Conservation (phyloP, 768 basidiomycete species). For the Boletus rex-veris region DNA sequence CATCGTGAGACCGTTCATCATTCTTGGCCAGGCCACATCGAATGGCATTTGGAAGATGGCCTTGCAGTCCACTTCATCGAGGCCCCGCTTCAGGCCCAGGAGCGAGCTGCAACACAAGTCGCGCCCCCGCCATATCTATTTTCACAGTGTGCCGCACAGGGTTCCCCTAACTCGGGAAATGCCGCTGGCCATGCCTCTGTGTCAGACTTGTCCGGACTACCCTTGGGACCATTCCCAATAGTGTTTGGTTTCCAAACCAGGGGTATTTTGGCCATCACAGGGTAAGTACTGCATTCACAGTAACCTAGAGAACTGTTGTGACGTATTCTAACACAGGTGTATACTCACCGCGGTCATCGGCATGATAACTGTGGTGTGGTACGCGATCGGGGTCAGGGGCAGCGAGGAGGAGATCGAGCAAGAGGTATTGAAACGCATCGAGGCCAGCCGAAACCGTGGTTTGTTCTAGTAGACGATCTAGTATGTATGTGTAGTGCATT, state of each 20-base stretch:
- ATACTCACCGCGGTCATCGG: constrained; percentile 82
- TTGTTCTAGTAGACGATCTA: constrained; percentile 14
- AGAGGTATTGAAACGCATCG: constrained; percentile 56
- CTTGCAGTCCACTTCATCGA: constrained; percentile 84
- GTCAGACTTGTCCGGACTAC: constrained; percentile 65
- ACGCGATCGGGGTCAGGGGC: constrained; percentile 67
- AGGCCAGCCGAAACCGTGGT: constrained; percentile 51
- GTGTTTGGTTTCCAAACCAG: constrained; percentile 66
- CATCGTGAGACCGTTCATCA: background rate
- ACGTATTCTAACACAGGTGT: constrained; percentile 45
- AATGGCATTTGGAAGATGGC: constrained; percentile 83
- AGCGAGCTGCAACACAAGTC: constrained; percentile 39
- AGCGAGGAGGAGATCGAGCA: constrained; percentile 80
- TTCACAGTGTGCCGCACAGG: constrained; percentile 70
- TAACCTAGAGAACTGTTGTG: background rate
- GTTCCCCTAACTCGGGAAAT: constrained; percentile 68
- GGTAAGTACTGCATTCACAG: constrained; percentile 36
- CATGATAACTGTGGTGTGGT: constrained; percentile 83
- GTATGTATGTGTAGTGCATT: too few species aligned
- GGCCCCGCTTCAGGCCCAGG: constrained; percentile 70
- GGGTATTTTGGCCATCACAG: constrained; percentile 75
- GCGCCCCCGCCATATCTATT: constrained; percentile 49
- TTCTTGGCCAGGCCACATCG: constrained; percentile 59
- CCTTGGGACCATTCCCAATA: constrained; percentile 70
- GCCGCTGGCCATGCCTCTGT: constrained; percentile 75